A percentile compares a stretch with the other conserved stretches of the same genome.
These are phyloP conservation scores for Leptographium lundbergii DNA, from an alignment of 2,329 filamentous ascomycete species.

Conservation along the genomic window DNA sequence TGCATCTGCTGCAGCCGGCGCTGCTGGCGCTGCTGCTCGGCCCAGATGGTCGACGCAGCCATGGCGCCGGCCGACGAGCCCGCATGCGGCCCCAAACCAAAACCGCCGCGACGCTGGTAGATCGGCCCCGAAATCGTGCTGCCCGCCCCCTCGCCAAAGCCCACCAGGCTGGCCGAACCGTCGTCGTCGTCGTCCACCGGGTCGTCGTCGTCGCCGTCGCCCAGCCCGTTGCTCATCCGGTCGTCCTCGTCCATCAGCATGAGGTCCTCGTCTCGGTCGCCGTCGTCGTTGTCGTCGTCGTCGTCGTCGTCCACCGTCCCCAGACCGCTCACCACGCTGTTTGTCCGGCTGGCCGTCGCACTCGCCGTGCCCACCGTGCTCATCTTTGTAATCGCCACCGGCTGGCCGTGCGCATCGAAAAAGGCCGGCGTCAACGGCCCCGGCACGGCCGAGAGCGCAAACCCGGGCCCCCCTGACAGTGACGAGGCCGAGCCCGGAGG, in stretches of 20 bases:
- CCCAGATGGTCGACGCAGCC: neutral
- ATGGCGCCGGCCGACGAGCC: slow-evolving; percentile 35
- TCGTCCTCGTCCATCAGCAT: slow-evolving; percentile 24
- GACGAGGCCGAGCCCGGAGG: neutral
- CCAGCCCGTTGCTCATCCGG: slow-evolving; percentile 31
- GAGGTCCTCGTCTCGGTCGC: slow-evolving; percentile 55
- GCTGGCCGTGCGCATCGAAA: slow-evolving; percentile 67
- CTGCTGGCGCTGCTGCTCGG: neutral
- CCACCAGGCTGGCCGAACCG: slow-evolving; percentile 66
- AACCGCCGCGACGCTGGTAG: slow-evolving; percentile 35
- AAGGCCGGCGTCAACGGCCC: slow-evolving; percentile 49
- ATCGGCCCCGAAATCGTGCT: slow-evolving; percentile 74
- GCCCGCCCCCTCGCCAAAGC: slow-evolving; percentile 83
- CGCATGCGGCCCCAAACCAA: neutral
- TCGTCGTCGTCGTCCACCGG: slow-evolving; percentile 46
- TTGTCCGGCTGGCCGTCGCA: slow-evolving; percentile 52
- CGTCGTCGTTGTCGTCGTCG: slow-evolving; percentile 44
- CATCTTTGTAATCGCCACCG: slow-evolving; percentile 56
- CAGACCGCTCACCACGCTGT: slow-evolving; percentile 11
- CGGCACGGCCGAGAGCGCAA: slow-evolving; percentile 2
- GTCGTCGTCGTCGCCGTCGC: slow-evolving; percentile 71
- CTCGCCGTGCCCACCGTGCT: slow-evolving; percentile 87
- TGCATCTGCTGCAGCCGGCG: neutral
- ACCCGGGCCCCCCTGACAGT: neutral
- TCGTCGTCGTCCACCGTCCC: slow-evolving; percentile 23